Evolutionary conservation across 129 eudicot genomes (phyloP), one percentile per base, ranked within the genome.

Genomic region (Logfia minima): DNA sequence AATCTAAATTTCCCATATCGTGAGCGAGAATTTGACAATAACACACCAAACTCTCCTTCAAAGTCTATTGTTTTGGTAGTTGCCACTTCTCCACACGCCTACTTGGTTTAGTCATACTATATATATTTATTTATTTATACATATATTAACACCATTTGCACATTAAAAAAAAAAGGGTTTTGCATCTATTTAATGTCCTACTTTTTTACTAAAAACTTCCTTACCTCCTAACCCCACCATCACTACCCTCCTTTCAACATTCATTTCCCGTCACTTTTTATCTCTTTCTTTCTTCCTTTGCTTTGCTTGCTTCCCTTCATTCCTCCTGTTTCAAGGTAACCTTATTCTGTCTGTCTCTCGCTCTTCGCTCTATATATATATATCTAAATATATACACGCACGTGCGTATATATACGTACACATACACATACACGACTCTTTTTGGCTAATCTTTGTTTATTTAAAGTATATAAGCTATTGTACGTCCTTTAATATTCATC

Each of bases 261-360:
- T 62, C 34, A 62, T 62, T 62, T 24, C 67, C 18, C 67, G 24
- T 62, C 67, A 3, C 66, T 61, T 61, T 60, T 61, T 61, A 24
- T 62, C 67, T 11, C 67, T 48, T 61, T 62, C 67, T 62, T 62
- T 62, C 35, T 62, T 62, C 35, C 18, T 48, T 45, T 48, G 3
- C 66, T 61, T 61, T 61, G 67, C 67, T 62, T 62, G 67, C 67
- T 62, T 62, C 67, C 67, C 67, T 62, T 26, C 67, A 62, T 62
- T 62, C 67, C 32, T 29, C 55, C 34, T 62, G 32, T 29, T 62
- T 16, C 67, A 62, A 62, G 67, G 67, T 62, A 62, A 22, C 67
- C n/a, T 62, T 24, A 23, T 24, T 62, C 67, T 28, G 18, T 61
- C 11, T 10, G 4, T 45, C 5, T 11, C 16, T 45, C 55, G 14